phyloP scores from a whole-genome alignment of 2,329 filamentous ascomycete genomes.

The Pyricularia sp. region DNA sequence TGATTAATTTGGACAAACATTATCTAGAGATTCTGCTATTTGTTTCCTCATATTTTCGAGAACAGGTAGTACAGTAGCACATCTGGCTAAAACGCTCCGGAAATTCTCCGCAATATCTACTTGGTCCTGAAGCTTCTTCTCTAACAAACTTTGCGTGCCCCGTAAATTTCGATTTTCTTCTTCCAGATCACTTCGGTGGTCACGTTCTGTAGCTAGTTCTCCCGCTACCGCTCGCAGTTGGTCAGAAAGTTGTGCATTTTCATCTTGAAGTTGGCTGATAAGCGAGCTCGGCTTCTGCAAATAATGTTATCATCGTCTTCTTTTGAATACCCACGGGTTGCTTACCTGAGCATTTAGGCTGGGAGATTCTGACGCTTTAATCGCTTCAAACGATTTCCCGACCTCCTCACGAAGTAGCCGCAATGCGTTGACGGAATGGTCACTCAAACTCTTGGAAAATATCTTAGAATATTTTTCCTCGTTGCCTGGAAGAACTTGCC shows the following conservation, averaged over 20 bases:
- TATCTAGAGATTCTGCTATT: neutral
- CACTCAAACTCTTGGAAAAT: neutral
- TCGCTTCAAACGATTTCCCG: neutral
- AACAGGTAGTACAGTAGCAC: neutral
- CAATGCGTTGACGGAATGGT: neutral
- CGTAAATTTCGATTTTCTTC: neutral
- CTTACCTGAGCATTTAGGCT: neutral
- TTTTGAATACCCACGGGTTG: neutral
- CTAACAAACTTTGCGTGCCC: neutral
- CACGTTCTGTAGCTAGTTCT: neutral
- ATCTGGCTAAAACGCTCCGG: neutral
- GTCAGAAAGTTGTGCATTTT: slow-evolving; percentile 1
- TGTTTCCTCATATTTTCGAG: neutral
- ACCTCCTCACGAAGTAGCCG: neutral
- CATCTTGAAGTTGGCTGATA: neutral
- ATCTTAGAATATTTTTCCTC: neutral
- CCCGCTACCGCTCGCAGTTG: neutral
- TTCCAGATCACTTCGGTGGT: neutral
- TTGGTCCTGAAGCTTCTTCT: neutral
- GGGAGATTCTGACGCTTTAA: neutral
- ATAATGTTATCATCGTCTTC: neutral
- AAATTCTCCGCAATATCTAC: neutral
- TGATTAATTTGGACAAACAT: neutral
- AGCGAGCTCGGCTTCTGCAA: neutral
- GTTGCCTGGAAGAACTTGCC: neutral